Base-by-base conservation (phyloP, 1,284 basidiomycete genomes). In the Boletellus deceptivus region DNA sequence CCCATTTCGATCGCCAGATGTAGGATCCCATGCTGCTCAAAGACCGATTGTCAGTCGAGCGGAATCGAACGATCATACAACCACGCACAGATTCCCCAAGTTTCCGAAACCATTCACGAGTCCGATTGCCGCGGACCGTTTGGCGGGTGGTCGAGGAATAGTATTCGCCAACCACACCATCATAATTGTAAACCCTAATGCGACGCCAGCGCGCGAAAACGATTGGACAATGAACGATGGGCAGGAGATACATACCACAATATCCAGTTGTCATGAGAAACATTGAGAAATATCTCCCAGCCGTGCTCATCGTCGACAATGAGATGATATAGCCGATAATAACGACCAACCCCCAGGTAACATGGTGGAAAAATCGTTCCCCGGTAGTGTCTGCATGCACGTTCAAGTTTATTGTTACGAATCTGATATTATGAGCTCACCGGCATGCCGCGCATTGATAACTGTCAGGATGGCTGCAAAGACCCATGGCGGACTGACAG, bases 321-420 rank as follows among this genome's bases (percentile, higher is more conserved):
- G 76, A 78, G 50, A 87, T 83, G 54, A 86, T 79, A 57, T 79
- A 87, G 0, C 80, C 86, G 8, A 84, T 35, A 6, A 85, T 79
- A 40, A 78, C 76, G 6, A 70, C 75, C 80, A 79, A 83, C 78
- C 77, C 82, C 68, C 76, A 79, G 6, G 62, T 72, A 10, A 76
- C 69, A 41, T 83, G 77, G 64, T 89, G 86, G 73, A 84, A 84
- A 69, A 81, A 88, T 2, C 83, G 75, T 64, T 86, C 84, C 0
- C 83, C 83, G 6, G 80, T 80, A 42, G 71, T 69, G 56, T 84
- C 82, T 81, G 42, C 8, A 13, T 47, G 2, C 5, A 35, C n/a
- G 3, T 4, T 29, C 29, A 29, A 9, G 10, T 7, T 3, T 47
- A 37, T 7, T 10, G 3, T 29, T 3, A 4, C 29, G 8, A 29